Percentiles rank a stretch among this genome's conserved stretches.
Conservation (phyloP, 768 basidiomycete species). For the Boletus rubroflammeus region DNA sequence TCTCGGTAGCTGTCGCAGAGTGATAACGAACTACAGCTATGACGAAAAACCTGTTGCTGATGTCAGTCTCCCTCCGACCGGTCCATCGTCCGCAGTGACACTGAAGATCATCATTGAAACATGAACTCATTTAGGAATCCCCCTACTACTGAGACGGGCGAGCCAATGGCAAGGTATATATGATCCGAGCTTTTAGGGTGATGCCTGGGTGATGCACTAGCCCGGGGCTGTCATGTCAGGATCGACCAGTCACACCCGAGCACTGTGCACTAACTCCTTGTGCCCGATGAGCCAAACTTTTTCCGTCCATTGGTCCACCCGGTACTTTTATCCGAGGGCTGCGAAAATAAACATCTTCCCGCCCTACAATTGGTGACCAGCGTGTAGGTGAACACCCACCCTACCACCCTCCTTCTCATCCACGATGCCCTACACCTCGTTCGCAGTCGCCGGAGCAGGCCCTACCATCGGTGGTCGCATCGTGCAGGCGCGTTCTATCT, state of each 20-base stretch:
- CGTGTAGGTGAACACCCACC: background rate
- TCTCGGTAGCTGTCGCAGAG: background rate
- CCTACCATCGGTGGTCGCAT: conserved; percentile 36
- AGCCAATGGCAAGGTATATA: no score
- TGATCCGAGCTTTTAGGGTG: no score
- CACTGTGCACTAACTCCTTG: background rate
- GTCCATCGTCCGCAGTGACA: background rate
- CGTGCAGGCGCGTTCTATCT: conserved; percentile 19
- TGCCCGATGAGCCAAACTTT: no score
- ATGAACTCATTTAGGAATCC: background rate
- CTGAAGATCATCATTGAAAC: background rate
- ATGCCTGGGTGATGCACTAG: no score
- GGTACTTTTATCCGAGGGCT: background rate
- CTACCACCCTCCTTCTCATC: background rate
- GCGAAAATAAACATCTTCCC: conserved; percentile 2
- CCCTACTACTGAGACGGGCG: no score
- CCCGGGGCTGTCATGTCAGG: background rate
- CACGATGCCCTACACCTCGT: conserved; percentile 32
- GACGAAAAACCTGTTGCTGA: no score
- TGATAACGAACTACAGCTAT: background rate
- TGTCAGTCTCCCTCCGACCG: no score
- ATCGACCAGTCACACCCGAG: background rate
- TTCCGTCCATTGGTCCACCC: background rate
- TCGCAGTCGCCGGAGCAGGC: conserved; percentile 36
- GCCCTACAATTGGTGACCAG: background rate